Percentiles rank a stretch among this genome's conserved stretches.
phyloP scores from a whole-genome alignment of 345 rosid species.

The Corymbia maculata region DNA sequence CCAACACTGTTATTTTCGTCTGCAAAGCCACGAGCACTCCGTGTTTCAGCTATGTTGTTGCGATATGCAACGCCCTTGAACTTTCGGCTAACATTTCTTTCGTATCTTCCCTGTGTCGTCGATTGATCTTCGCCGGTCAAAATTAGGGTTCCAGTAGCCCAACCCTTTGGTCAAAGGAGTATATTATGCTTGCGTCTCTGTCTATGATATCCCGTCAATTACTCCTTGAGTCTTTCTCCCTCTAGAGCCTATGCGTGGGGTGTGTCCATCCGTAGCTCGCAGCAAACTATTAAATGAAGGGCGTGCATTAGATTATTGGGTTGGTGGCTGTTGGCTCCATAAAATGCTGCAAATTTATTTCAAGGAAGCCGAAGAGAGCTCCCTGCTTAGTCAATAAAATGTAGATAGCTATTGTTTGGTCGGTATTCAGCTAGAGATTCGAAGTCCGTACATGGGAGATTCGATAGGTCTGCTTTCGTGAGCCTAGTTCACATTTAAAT shows the following conservation, averaged over 20 bases:
- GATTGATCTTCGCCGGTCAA: not conserved
- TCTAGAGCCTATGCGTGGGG: not conserved
- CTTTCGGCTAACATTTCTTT: not conserved
- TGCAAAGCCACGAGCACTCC: not conserved
- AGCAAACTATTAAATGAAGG: not conserved
- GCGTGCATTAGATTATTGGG: not conserved
- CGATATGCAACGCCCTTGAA: not conserved
- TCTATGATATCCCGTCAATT: not conserved
- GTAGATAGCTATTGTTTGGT: not conserved
- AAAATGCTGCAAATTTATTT: not conserved
- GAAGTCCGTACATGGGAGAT: not conserved
- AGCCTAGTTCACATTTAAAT: not conserved
- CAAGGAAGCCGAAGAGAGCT: not conserved
- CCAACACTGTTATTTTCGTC: not conserved
- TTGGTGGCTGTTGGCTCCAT: not conserved
- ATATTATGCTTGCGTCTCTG: not conserved
- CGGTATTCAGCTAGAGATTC: not conserved
- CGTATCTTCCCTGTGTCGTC: not conserved
- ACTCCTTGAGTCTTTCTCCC: not conserved
- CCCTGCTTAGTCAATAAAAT: not conserved
- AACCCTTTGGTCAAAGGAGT: not conserved
- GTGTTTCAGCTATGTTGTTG: not conserved
- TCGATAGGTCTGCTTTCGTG: not conserved
- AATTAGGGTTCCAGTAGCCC: not conserved
- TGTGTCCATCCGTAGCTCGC: not conserved